Evolutionary conservation across 139 green algal species (phyloP).

Genomic region (Tetradesmus obliquus): DNA sequence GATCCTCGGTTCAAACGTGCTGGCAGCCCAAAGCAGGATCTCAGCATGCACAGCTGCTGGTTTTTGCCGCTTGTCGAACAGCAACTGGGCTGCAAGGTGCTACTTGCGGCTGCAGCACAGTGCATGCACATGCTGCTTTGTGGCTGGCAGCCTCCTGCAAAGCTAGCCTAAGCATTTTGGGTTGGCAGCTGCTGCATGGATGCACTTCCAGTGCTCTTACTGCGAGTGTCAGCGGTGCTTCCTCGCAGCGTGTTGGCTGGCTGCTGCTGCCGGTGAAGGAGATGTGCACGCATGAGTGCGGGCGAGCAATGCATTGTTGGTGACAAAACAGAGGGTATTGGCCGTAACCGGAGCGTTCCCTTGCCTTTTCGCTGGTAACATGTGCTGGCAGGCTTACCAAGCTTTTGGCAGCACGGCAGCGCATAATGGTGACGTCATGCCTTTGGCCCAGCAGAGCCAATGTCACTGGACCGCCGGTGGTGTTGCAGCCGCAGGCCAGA

Average conservation of each 20-base stretch:
- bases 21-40: background rate
- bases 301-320: background rate
- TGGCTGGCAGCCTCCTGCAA: background rate
- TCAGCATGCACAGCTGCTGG: background rate
- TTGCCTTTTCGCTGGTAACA: background rate
- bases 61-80: background rate
- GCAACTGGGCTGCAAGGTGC: background rate
- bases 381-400: background rate
- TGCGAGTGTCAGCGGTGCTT: too few species aligned
- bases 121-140: background rate
- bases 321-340: background rate
- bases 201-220: background rate
- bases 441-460: too few species aligned
- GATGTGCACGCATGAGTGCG: background rate
- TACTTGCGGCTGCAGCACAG: background rate
- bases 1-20: background rate
- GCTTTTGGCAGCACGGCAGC: too few species aligned
- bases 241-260: too few species aligned
- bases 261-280: background rate
- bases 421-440: too few species aligned
- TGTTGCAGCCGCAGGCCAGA: too few species aligned
- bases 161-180: background rate
- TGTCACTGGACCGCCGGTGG: too few species aligned
- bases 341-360: background rate
- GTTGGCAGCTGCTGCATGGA: background rate